Evolutionary conservation across 352 stramenopile species (phyloP).

Genomic region (Globisporangium echinulatum): DNA sequence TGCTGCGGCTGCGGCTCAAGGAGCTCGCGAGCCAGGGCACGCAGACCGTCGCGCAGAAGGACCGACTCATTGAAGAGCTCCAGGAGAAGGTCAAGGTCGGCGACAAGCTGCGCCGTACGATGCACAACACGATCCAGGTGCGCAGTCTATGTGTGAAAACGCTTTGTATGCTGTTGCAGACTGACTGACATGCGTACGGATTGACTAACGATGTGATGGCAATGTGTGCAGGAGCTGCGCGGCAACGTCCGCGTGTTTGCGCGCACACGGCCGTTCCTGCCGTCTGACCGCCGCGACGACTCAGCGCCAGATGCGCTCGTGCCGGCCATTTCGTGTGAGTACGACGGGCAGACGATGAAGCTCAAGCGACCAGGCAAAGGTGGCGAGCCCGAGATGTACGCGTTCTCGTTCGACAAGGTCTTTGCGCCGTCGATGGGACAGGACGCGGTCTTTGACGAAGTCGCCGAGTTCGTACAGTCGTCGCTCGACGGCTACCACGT

Average conservation of each 20-base stretch:
- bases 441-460: constrained; percentile 91
- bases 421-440: constrained; percentile 93
- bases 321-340: constrained; percentile 58
- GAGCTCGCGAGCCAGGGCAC: constrained; percentile 54
- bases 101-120: constrained; percentile 82
- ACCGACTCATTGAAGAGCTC: constrained; percentile 66
- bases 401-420: constrained; percentile 95
- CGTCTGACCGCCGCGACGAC: constrained; percentile 70
- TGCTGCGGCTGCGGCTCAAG: constrained; percentile 56
- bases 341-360: constrained; percentile 63
- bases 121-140: constrained; percentile 99
- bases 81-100: constrained; percentile 53
- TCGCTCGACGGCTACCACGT: constrained; percentile 98
- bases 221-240: constrained; percentile 79
- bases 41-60: constrained; percentile 66
- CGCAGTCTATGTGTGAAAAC: not conserved
- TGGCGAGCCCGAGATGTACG: constrained; percentile 54
- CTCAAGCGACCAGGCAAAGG: constrained; percentile 44
- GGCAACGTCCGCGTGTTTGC: constrained; percentile 99
- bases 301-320: constrained; percentile 39
- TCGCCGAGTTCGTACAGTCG: constrained; percentile 85
- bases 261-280: constrained; percentile 88
- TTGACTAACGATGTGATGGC: constrained; percentile 14
- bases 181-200: no score
- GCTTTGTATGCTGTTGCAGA: not conserved